A percentile compares a stretch with the other conserved stretches of the same genome.
Evolutionary conservation across 2,329 filamentous ascomycete species (phyloP).

Genomic region (Colletotrichum sp.): DNA sequence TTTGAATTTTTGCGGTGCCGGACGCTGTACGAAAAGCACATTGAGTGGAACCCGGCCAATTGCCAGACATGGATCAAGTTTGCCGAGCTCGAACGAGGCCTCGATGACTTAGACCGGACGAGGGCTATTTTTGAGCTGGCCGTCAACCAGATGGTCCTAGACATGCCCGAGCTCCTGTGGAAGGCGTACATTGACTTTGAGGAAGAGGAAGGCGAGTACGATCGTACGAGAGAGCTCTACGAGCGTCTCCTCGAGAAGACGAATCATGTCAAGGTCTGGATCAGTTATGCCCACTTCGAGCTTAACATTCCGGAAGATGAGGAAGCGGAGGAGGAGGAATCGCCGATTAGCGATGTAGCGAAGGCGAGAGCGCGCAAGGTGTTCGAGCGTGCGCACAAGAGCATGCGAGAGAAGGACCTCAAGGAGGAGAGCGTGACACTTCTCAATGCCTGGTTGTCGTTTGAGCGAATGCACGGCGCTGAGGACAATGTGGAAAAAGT

Average conservation of each 20-base stretch:
- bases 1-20: constrained; percentile 94
- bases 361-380: constrained; percentile 82
- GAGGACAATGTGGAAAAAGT: constrained; percentile 80
- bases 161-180: constrained; percentile 98
- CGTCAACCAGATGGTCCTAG: constrained; percentile 79
- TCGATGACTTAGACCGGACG: constrained; percentile 88
- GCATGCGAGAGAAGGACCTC: constrained; percentile 87
- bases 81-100: constrained; percentile 87
- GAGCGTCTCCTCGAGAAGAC: constrained; percentile 92
- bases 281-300: constrained; percentile 97
- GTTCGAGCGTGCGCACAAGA: constrained; percentile 84
- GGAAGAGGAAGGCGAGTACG: constrained; percentile 92
- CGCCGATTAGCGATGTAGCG: constrained; percentile 78
- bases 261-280: constrained; percentile 99
- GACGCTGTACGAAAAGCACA: constrained; percentile 90
- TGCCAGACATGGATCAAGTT: constrained; percentile 96
- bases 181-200: constrained; percentile 99
- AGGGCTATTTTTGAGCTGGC: constrained; percentile 93
- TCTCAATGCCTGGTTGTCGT: constrained; percentile 90
- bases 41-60: constrained; percentile 90
- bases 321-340: constrained; percentile 67
- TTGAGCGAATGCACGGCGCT: constrained; percentile 85
- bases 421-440: constrained; percentile 94
- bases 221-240: constrained; percentile 80
- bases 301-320: constrained; percentile 87